Evolutionary conservation across 202 grass and related monocot genomes (phyloP).

Genomic region (Brachypodium distachyon): DNA sequence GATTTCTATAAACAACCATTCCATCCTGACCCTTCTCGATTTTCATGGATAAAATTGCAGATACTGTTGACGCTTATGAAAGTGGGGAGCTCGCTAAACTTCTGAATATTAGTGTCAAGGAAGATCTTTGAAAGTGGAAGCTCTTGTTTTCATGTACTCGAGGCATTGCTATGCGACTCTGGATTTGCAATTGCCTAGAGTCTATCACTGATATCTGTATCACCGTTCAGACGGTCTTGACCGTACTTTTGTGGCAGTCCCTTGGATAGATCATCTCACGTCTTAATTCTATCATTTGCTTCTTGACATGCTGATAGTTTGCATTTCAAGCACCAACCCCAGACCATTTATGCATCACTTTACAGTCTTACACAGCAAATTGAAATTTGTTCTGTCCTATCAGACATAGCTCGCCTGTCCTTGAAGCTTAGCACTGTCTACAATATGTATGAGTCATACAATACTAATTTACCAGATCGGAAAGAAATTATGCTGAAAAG

Average conservation of each 20-base stretch:
- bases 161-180: background rate
- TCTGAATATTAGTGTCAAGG: slow-evolving; percentile 50
- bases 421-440: no score
- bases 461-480: no score
- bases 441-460: no score
- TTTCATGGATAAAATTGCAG: slow-evolving; percentile 38
- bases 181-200: background rate
- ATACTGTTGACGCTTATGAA: slow-evolving; percentile 74
- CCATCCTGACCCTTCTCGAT: background rate
- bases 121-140: slow-evolving; percentile 46
- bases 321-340: background rate
- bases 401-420: no score
- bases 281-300: background rate
- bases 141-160: background rate
- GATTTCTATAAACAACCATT: background rate
- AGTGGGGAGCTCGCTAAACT: slow-evolving; percentile 69
- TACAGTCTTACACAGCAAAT: no score
- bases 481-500: no score
- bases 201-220: background rate
- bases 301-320: background rate
- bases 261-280: background rate
- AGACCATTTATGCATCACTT: no score
- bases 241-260: background rate
- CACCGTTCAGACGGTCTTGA: background rate
- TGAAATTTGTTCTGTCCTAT: no score